Conservation (phyloP, 2,329 filamentous ascomycete species). For the Ophiostoma novo-ulmi region DNA sequence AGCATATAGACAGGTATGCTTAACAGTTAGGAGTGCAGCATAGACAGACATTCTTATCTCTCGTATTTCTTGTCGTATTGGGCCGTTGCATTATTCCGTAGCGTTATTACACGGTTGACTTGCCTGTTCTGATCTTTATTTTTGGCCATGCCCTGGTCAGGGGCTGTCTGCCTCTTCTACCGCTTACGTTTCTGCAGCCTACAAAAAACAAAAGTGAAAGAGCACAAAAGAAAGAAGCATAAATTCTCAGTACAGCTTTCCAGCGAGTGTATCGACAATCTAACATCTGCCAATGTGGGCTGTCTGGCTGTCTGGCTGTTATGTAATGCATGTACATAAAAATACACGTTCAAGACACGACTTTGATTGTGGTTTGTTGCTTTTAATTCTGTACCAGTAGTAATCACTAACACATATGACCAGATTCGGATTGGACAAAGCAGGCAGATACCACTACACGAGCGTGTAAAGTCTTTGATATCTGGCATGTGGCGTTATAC, state of each 20-base stretch:
- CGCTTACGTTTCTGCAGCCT: neutral
- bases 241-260: neutral
- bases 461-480: neutral
- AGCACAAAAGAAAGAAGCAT: neutral
- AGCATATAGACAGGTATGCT: neutral
- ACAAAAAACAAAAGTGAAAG: no score
- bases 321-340: neutral
- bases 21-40: neutral
- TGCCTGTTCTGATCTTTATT: constrained; percentile 8
- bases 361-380: neutral
- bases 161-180: neutral
- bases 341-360: neutral
- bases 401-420: neutral
- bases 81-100: neutral
- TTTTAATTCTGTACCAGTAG: neutral
- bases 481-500: neutral
- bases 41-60: neutral
- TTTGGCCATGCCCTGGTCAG: neutral
- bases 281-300: neutral
- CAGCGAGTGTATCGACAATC: neutral
- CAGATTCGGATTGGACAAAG: neutral
- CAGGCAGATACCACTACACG: neutral
- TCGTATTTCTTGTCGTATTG: neutral
- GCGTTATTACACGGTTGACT: neutral
- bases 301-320: neutral